These are phyloP conservation scores for Globisporangium spinosum DNA, from an alignment of 352 stramenopile species.

Conservation along the genomic window DNA sequence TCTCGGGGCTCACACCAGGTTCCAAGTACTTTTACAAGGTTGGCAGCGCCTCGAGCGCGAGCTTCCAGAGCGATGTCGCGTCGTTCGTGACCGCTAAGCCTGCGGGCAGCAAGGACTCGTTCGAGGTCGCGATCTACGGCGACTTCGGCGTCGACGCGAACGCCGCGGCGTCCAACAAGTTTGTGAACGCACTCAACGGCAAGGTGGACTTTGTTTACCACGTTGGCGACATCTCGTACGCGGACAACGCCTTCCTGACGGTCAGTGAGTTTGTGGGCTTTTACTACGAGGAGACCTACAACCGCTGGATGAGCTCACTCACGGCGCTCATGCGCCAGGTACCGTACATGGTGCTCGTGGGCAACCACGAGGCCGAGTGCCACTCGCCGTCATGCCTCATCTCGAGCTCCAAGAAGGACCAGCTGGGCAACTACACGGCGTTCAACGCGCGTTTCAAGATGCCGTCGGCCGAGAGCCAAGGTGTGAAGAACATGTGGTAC, in stretches of 20 bases:
- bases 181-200: conserved; percentile 18
- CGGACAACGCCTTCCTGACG: conserved; percentile 28
- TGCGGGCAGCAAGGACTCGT: conserved; percentile 25
- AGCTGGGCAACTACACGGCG: conserved; percentile 76
- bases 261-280: conserved; percentile 40
- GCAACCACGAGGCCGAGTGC: conserved; percentile 89
- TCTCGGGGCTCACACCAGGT: conserved; percentile 25
- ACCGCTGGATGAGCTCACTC: conserved; percentile 79
- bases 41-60: conserved; percentile 21
- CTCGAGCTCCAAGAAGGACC: conserved; percentile 43
- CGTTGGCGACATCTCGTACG: conserved; percentile 66
- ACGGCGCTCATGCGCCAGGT: conserved; percentile 40
- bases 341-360: conserved; percentile 82
- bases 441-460: conserved; percentile 88
- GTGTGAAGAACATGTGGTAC: conserved; percentile 83
- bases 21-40: conserved; percentile 57
- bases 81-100: conserved; percentile 32
- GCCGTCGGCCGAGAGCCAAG: conserved; percentile 60
- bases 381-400: conserved; percentile 60
- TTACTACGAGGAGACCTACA: conserved; percentile 87
- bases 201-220: conserved; percentile 67
- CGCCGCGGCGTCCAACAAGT: conserved; percentile 31
- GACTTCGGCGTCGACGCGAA: conserved; percentile 46
- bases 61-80: conserved; percentile 30
- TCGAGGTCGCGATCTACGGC: conserved; percentile 53